These are phyloP conservation scores for Penicillium maclennaniae DNA, from an alignment of 495 filamentous ascomycete genomes.

Conservation along the genomic window DNA sequence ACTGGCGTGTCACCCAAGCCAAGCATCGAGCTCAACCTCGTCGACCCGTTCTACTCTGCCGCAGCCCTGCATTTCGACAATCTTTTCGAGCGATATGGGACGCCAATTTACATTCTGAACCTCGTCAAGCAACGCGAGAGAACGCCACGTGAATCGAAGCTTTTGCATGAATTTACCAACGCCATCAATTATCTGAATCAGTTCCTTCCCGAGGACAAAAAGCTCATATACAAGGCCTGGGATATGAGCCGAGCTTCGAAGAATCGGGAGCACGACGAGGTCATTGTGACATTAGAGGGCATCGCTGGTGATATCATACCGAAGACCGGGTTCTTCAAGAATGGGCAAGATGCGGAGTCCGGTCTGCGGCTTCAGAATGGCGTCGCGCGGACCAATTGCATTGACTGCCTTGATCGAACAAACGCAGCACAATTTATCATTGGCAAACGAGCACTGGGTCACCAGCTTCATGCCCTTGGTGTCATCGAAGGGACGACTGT, in stretches of 20 bases:
- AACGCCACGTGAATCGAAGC: conserved; percentile 87
- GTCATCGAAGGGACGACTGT: conserved; percentile 74
- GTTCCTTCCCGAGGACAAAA: conserved; percentile 77
- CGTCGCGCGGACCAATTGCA: conserved; percentile 92
- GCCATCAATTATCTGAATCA: conserved; percentile 93
- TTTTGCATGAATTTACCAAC: conserved; percentile 81
- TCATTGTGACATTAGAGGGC: conserved; percentile 83
- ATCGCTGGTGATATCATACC: conserved; percentile 84
- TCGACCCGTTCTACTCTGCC: conserved; percentile 95
- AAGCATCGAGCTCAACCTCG: conserved; percentile 86
- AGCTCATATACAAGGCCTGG: conserved; percentile 90
- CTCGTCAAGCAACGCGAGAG: conserved; percentile 87
- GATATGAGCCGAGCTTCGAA: conserved; percentile 98
- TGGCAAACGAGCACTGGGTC: conserved; percentile 87
- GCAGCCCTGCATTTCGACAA: conserved; percentile 96
- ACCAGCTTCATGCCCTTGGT: conserved; percentile 90
- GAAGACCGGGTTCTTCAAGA: conserved; percentile 90
- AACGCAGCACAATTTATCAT: conserved; percentile 98
- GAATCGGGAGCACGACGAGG: conserved; percentile 92
- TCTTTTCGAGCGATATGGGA: conserved; percentile 88
- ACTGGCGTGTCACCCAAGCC: conserved; percentile 94
- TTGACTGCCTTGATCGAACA: conserved; percentile 93
- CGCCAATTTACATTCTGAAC: conserved; percentile 88
- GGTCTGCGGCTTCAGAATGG: conserved; percentile 80
- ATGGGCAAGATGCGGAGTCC: conserved; percentile 64